Conservation (phyloP, 2,329 filamentous ascomycete species). For the Aphanoascus verrucosus region DNA sequence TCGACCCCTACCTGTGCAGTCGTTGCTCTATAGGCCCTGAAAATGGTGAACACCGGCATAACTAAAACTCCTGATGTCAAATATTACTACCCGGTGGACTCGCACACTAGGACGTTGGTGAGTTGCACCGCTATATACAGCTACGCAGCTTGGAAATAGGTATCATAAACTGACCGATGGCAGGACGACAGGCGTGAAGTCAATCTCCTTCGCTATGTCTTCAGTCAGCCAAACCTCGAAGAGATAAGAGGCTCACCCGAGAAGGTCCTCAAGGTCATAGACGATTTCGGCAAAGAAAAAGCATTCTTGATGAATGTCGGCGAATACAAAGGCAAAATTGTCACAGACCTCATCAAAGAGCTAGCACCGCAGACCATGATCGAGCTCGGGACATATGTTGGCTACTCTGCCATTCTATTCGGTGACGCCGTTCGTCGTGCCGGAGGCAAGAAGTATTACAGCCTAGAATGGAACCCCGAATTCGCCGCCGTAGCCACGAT, state of each 20-base stretch:
- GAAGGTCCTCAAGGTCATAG: slow-evolving; percentile 57
- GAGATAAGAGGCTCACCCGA: slow-evolving; percentile 54
- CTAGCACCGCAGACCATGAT: slow-evolving; percentile 60
- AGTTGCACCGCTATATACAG: background rate
- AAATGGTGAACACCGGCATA: background rate
- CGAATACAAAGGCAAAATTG: slow-evolving; percentile 60
- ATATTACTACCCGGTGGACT: slow-evolving; percentile 1
- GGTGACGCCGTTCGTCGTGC: slow-evolving; percentile 53
- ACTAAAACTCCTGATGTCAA: background rate
- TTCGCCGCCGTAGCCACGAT: slow-evolving; percentile 60
- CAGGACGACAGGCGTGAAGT: slow-evolving; percentile 61
- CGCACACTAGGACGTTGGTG: background rate
- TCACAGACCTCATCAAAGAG: slow-evolving; percentile 56
- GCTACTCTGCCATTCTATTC: slow-evolving; percentile 71
- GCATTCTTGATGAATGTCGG: slow-evolving; percentile 76
- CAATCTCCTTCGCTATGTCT: slow-evolving; percentile 60
- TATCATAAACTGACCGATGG: background rate
- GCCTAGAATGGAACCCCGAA: slow-evolving; percentile 61
- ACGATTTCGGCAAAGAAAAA: slow-evolving; percentile 54
- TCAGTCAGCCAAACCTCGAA: slow-evolving; percentile 50
- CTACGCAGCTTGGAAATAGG: background rate
- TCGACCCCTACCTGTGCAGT: background rate
- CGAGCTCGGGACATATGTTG: slow-evolving; percentile 70
- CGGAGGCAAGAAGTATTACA: slow-evolving; percentile 57
- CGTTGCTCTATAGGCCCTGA: background rate